Conservation (phyloP, 306 rosid species). For the Lithocarpus polystachyus region DNA sequence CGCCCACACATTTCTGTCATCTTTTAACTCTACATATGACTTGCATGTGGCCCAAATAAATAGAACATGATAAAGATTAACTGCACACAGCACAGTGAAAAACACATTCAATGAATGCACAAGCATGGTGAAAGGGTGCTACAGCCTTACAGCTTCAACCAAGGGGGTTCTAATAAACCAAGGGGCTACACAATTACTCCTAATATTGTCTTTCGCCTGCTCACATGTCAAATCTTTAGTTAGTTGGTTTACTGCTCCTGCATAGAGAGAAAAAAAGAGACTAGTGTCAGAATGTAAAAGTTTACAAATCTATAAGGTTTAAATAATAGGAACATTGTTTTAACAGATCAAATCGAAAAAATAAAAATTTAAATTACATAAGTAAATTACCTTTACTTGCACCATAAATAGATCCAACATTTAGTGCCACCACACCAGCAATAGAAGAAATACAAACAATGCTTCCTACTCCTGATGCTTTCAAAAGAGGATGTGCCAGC, state of each 20-base stretch:
- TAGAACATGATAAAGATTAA: no score
- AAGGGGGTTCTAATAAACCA: background rate
- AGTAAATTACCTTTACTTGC: constrained; percentile 28
- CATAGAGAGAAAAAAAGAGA: background rate
- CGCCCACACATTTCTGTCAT: background rate
- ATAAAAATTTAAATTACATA: background rate
- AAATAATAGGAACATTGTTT: background rate
- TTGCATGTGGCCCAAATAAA: constrained; percentile 31
- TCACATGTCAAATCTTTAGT: background rate
- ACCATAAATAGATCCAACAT: constrained; percentile 14
- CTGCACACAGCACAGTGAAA: no score
- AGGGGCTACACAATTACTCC: background rate
- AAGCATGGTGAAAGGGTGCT: background rate
- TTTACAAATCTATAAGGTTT: background rate
- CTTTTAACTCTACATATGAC: background rate
- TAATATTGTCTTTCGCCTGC: background rate
- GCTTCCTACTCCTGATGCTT: constrained; percentile 35
- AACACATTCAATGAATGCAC: background rate
- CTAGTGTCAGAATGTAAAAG: background rate
- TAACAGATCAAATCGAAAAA: no score
- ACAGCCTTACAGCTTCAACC: background rate
- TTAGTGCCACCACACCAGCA: constrained; percentile 9
- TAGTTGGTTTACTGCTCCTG: background rate
- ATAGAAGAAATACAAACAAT: constrained; percentile 38
- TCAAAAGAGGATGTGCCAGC: constrained; percentile 49